phyloP scores from a whole-genome alignment of 345 rosid species.

The Ceriops tagal region DNA sequence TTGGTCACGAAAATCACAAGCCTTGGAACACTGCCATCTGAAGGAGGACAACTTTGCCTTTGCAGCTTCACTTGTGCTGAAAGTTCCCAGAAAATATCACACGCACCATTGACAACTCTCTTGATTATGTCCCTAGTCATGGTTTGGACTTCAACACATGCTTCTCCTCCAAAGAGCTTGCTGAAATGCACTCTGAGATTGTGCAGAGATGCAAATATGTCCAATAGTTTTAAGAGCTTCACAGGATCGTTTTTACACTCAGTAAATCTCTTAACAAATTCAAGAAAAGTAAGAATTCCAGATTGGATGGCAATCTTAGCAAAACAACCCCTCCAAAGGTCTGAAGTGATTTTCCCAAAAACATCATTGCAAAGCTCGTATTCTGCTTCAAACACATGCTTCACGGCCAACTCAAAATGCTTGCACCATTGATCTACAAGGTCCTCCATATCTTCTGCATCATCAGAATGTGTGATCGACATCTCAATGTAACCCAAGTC shows the following conservation, averaged over 20 bases:
- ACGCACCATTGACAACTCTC: slow-evolving; percentile 50
- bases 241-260: slow-evolving; percentile 54
- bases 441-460: slow-evolving; percentile 39
- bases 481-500: slow-evolving; percentile 46
- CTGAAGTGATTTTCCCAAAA: slow-evolving; percentile 31
- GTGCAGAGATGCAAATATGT: slow-evolving; percentile 54
- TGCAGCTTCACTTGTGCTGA: slow-evolving; percentile 61
- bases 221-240: slow-evolving; percentile 66
- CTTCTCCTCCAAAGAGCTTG: slow-evolving; percentile 49
- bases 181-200: slow-evolving; percentile 58
- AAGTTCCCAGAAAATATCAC: slow-evolving; percentile 72
- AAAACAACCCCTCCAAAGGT: slow-evolving; percentile 41
- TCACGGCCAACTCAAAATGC: slow-evolving; percentile 51
- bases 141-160: slow-evolving; percentile 50
- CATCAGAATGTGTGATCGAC: slow-evolving; percentile 39
- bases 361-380: slow-evolving; percentile 44
- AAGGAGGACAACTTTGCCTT: slow-evolving; percentile 49
- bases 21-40: slow-evolving; percentile 52
- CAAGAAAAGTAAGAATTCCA: slow-evolving; percentile 42
- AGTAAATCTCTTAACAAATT: slow-evolving; percentile 55
- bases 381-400: slow-evolving; percentile 47
- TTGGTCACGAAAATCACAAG: slow-evolving; percentile 64
- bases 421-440: slow-evolving; percentile 49
- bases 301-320: slow-evolving; percentile 50
- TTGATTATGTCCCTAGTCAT: slow-evolving; percentile 55